phyloP scores from a whole-genome alignment of 495 filamentous ascomycete species.

The Alectoria sarmentosa region DNA sequence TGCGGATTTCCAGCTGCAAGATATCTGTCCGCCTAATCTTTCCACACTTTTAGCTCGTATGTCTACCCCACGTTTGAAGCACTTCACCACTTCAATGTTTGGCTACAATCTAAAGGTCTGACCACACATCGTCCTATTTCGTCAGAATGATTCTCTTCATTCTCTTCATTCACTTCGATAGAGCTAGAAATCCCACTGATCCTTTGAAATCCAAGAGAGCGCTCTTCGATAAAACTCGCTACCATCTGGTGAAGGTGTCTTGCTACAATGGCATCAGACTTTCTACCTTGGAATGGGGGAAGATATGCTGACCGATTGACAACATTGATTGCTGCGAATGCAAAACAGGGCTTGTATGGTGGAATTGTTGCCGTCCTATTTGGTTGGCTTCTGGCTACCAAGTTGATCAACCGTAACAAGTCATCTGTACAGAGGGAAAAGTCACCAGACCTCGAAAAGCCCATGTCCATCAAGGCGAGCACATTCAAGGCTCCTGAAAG shows the following conservation, averaged over 20 bases:
- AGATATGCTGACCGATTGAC: neutral
- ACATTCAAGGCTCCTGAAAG: constrained; percentile 19
- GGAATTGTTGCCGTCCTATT: constrained; percentile 13
- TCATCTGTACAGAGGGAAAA: constrained; percentile 4
- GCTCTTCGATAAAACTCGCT: neutral
- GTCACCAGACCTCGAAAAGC: constrained; percentile 25
- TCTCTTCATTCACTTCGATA: neutral
- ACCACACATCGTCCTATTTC: neutral
- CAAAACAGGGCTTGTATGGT: constrained; percentile 14
- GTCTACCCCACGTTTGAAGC: neutral
- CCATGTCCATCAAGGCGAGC: constrained; percentile 10
- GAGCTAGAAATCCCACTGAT: neutral
- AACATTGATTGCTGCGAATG: neutral
- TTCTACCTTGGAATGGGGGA: neutral
- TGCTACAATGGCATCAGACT: constrained; percentile 1
- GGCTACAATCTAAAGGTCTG: neutral
- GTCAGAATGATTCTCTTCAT: neutral
- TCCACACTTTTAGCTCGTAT: neutral
- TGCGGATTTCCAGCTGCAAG: constrained; percentile 19
- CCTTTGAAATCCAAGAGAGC: neutral
- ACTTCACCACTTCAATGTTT: neutral
- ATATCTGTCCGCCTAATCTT: constrained; percentile 9
- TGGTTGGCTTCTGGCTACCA: constrained; percentile 15
- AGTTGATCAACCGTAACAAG: constrained; percentile 12
- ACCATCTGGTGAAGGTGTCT: neutral